phyloP scores from a whole-genome alignment of 2,329 filamentous ascomycete species.

The Plenodomus lindquistii region DNA sequence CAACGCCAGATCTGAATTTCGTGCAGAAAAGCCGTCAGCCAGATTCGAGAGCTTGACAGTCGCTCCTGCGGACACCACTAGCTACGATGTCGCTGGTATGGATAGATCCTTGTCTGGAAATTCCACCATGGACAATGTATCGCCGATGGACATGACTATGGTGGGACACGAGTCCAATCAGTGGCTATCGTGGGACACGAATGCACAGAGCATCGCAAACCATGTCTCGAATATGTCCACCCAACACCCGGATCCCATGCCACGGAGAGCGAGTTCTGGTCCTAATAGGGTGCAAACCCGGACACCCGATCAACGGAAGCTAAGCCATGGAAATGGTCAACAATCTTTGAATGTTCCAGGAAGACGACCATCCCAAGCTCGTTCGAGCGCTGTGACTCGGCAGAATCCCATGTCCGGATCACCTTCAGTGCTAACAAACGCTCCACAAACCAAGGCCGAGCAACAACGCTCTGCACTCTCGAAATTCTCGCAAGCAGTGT shows the following conservation, averaged over 20 bases:
- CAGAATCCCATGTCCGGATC: background rate
- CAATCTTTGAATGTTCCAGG: background rate
- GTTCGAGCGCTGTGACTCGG: background rate
- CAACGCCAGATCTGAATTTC: constrained; percentile 28
- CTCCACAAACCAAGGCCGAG: constrained; percentile 36
- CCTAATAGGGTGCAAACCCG: background rate
- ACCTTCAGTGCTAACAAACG: constrained; percentile 10
- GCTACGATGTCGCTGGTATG: constrained; percentile 33
- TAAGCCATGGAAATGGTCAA: background rate
- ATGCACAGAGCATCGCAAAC: background rate
- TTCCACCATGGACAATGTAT: constrained; percentile 20
- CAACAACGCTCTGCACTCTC: constrained; percentile 32
- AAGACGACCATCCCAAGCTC: background rate
- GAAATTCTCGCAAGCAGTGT: constrained; percentile 26
- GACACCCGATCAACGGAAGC: background rate
- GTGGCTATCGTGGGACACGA: constrained; percentile 21
- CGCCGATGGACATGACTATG: constrained; percentile 19
- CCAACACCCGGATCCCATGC: background rate
- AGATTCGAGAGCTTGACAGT: constrained; percentile 13
- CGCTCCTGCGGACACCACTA: constrained; percentile 36
- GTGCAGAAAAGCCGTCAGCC: constrained; percentile 5
- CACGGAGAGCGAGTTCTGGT: background rate
- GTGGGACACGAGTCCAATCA: constrained; percentile 22
- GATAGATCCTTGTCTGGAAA: constrained; percentile 20
- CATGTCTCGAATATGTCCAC: background rate